Base-by-base conservation (phyloP, 768 basidiomycete species). In the Lactarius indigo region DNA sequence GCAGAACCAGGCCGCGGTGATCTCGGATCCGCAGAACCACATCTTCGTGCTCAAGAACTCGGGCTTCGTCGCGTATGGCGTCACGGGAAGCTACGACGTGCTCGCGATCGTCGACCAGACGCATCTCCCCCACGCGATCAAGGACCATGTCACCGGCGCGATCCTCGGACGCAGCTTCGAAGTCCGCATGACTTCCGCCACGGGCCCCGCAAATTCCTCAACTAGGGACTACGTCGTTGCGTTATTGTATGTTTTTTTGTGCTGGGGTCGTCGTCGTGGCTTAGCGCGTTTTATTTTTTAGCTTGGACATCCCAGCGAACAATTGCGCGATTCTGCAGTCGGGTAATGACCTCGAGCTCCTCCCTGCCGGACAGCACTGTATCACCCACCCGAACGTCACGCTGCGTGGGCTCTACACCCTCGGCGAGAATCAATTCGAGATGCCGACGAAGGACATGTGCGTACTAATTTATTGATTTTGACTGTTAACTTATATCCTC, bases 391-490 rank as follows among this genome's bases (percentile, higher is more conserved):
- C 92, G 4, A 91, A 87, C 64, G 87, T 93, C 56, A 92, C 91
- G 2, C 77, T 93, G 5, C 88, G 91, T 64, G 90, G 90, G 3
- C 71, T 93, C 23, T 93, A 86, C 75, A 91, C 92, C 1, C 82
- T 90, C 2, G 91, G 91, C 33, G 92, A 93, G 74, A 91, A 90
- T 71, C 91, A 93, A 74, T 75, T 91, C 33, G 91, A 92, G 74
- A 89, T 92, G 88, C 91, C 91, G 3, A 92, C 91, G 9, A 92
- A 92, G 76, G 90, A 92, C 70, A 92, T 92, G 89, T 89, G 71
- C 71, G 88, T 77, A 15, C 30, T 35, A n/a, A n/a, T n/a, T n/a
- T 44, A 39, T 31, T 35, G 42, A 39, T 26, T 20, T 12, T 57
- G 58, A 37, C 9, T 57, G 59, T 54, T 9, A 56, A 13, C 57